Base-by-base conservation (phyloP, 257 asterid genomes). In the Parsonsia alboflavescens region DNA sequence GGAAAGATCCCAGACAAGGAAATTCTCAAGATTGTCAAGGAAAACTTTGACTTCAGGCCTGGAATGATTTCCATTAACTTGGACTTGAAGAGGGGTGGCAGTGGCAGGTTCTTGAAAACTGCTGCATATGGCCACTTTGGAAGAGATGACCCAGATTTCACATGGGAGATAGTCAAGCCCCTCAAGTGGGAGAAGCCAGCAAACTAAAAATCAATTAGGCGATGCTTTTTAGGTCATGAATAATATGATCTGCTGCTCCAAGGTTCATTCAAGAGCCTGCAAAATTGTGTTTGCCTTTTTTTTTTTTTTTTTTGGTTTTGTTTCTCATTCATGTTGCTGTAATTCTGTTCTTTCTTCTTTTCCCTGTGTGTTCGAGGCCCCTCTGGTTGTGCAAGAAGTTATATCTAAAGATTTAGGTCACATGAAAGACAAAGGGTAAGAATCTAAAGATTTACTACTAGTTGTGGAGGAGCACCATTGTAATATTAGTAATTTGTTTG, bases 11-110 rank as follows among this genome's bases (percentile, higher is more conserved):
- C 61, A 7, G 72, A 49, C 42, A 69, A 69, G 41, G 72, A 69
- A 69, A 69, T 69, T 22, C 73, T 69, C 22, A 69, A 69, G 58
- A 68, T 69, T 46, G 73, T 69, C 24, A 69, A 48, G 59, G 61
- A 69, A 50, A 69, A 10, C 54, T 69, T 68, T 2, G 73, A 69
- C 41, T 69, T 69, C 59, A 69, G 73, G 45, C 73, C 73, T 4
- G 73, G 73, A 69, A 69, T 69, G 73, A 69, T 69, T 19, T 30
- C 73, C 10, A 69, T 69, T 46, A 69, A 69, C 61, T 50, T 69
- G 73, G 72, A 69, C 45, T 49, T 69, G 73, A 69, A 69, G 61
- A 44, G 73, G 41, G 73, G 73, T 69, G 73, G 61, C 24, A 69
- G 44, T 48, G 73, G 58, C n/a, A 69, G 73, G 58, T 69, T 69